Evolutionary conservation across 176 grass and related monocot genomes (phyloP), one percentile per base, ranked within the genome.

Genomic region (Zoysia pacifica): DNA sequence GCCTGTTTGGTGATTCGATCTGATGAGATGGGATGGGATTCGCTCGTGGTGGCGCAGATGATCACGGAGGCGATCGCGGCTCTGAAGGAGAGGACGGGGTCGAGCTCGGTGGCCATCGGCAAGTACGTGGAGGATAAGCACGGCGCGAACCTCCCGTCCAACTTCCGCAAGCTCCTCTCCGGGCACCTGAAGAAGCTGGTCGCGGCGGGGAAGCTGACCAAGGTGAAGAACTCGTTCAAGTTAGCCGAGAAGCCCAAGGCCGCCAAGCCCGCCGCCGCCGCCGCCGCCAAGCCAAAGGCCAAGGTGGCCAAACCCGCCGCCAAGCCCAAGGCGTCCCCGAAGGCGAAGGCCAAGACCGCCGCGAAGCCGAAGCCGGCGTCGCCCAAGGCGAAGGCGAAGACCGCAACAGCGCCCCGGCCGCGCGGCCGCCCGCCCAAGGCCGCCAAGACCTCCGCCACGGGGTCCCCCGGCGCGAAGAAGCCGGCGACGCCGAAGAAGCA

Each of bases 151-250:
- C 77, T 98, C 5, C 88, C 92, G 1, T 0, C 78, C 49, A 91
- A 94, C 84, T 98, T 89, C 79, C 67, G 54, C 62, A 98, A 94
- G 90, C 72, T 73, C 5, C 41, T 98, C 16, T 20, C 74, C 1
- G 9, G 11, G 16, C 84, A 97, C 16, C 74, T 98, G 28, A 98
- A 93, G 83, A 93, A 88, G 90, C 86, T 93, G 7, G 54, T 42
- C 2, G 83, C 86, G 16, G 54, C 79, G 0, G 92, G 84, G 4
- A 94, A 89, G 85, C 84, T 98, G 9, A 65, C 70, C 18, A 91
- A 85, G 62, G 85, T 94, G 4, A 98, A 98, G 88, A 83, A 85
- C 71, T 98, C 95, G 1, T 98, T 86, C 86, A 98, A 94, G 86
- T 75, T 98, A 13, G 35, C 56, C 2, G 40, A 51, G 1, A 80